Conservation (phyloP, 768 basidiomycete species). For the Mycena leptocephala region DNA sequence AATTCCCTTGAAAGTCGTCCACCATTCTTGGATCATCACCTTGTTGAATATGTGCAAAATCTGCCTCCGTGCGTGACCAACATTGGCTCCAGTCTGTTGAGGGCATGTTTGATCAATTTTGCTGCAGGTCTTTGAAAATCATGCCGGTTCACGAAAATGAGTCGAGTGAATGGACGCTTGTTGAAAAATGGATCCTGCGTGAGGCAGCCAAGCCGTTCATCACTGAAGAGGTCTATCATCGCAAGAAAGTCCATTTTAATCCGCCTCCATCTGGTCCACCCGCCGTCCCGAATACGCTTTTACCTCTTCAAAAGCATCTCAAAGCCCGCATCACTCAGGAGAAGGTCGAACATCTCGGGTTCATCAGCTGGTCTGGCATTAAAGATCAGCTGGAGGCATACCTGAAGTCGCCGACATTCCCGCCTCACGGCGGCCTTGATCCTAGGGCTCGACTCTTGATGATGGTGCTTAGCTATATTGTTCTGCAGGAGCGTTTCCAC, state of each 20-base stretch:
- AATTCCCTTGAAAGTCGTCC: slow-evolving; percentile 31
- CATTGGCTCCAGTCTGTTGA: background rate
- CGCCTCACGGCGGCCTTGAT: slow-evolving; percentile 13
- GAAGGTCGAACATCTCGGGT: slow-evolving; percentile 27
- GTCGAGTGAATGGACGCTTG: slow-evolving; percentile 16
- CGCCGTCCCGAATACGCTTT: background rate
- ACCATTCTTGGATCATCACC: slow-evolving; percentile 34
- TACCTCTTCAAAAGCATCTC: slow-evolving; percentile 29
- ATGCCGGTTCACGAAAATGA: background rate
- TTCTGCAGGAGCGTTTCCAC: slow-evolving; percentile 29
- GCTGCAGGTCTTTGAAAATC: slow-evolving; percentile 19
- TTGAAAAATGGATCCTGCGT: slow-evolving; percentile 37
- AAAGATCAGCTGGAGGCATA: slow-evolving; percentile 10
- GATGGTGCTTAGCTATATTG: slow-evolving; percentile 21
- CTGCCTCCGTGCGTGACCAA: slow-evolving; percentile 24
- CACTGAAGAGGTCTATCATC: slow-evolving; percentile 34
- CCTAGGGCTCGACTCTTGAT: slow-evolving; percentile 7
- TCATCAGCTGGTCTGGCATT: slow-evolving; percentile 25
- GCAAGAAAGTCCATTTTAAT: slow-evolving; percentile 31
- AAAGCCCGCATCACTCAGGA: slow-evolving; percentile 25
- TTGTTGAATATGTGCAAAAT: slow-evolving; percentile 31
- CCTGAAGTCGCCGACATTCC: slow-evolving; percentile 10
- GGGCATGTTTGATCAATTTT: background rate
- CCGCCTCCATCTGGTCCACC: slow-evolving; percentile 12
- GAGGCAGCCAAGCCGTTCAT: slow-evolving; percentile 35